Evolutionary conservation across 768 basidiomycete species (phyloP), one percentile per base, ranked within the genome.

Genomic region (Suillus fuscotomentosus): DNA sequence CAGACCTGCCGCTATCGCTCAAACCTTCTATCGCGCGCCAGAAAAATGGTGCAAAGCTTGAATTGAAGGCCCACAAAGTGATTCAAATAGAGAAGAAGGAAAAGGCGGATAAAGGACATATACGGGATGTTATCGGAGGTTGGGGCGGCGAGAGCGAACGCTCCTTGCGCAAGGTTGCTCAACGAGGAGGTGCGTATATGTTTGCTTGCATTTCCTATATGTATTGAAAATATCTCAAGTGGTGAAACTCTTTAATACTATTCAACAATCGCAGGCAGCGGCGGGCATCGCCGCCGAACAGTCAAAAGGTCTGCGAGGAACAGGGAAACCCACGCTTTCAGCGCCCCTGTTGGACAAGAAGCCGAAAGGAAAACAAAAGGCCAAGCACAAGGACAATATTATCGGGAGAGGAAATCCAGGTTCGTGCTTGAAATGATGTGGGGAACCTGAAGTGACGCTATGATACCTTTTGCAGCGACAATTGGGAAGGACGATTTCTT

Each of bases 71-170:
- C 2, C 89, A 85, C 73, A 91, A 88, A 68, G 82, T 86, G 17
- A 82, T 94, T 38, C 87, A 86, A 60, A 78, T 85, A 31, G 92
- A 91, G 70, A 86, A 82, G 75, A 91, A 87, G 72, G 90, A 88
- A 66, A 89, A 83, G 67, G 90, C 91, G 67, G 90, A 91, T 67
- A 86, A 80, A 66, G 85, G 86, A 14, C 79, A 86, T 63, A 82
- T 90, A 67, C 83, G 78, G 47, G 88, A 90, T 73, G 86, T 87
- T 17, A 93, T 91, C 72, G 92, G 88, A 63, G 94, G 94, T 48
- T 97, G 95, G 95, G 95, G 91, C 38, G 90, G 84, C 14, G 91
- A 92, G 75, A 86, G 85, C 76, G 94, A 89, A 79, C 85, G 85
- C 75, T 89, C 83, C 65, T 80, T 88, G 71, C 86, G 84, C 74